Evolutionary conservation across 805 yeast genomes (phyloP), one percentile per base, ranked within the genome.

Genomic region (Yarrowia yakushimensis): DNA sequence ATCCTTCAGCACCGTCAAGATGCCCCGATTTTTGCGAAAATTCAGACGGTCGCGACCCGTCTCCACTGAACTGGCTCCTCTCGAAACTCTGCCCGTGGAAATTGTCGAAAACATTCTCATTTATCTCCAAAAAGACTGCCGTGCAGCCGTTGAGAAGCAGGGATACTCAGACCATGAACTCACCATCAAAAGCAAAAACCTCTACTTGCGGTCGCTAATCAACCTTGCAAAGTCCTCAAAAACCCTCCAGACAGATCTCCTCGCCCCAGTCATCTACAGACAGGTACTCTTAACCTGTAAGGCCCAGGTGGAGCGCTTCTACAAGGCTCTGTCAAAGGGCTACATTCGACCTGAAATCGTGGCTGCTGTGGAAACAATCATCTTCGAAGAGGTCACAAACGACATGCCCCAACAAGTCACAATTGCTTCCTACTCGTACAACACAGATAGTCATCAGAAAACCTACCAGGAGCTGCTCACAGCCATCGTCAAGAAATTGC

Each of bases 201-300:
- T 52, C 17, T 55, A 55, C 42, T 13, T 55, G 48, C 10, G 48
- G 11, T 39, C 61, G 15, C 48, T 55, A n/a, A 39, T 55, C 12
- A 7, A 23, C 4, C 39, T 55, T 13, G 46, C 61, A 11, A 39
- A 55, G 17, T 20, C 30, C 39, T 39, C 48, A 1, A 55, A 39
- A 23, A 39, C 46, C 6, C 59, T 52, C 18, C 46, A 39, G 48
- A 55, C 31, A 7, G 48, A 41, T 15, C 48, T 55, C n/a, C 48
- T 55, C 7, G 61, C 48, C 10, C 61, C 61, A n/a, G 37, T 55
- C 39, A 41, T 41, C 36, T 55, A 55, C 39, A 55, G 48, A 55
- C 46, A 55, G 39, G 61, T 55, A 3, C 46, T 55, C 3, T 8
- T 55, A 30, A 30, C 48, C 22, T 55, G 48, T 18, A 55, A 55